Conservation (phyloP, 1,284 basidiomycete species). For the Microstroma glucosiphilum region DNA sequence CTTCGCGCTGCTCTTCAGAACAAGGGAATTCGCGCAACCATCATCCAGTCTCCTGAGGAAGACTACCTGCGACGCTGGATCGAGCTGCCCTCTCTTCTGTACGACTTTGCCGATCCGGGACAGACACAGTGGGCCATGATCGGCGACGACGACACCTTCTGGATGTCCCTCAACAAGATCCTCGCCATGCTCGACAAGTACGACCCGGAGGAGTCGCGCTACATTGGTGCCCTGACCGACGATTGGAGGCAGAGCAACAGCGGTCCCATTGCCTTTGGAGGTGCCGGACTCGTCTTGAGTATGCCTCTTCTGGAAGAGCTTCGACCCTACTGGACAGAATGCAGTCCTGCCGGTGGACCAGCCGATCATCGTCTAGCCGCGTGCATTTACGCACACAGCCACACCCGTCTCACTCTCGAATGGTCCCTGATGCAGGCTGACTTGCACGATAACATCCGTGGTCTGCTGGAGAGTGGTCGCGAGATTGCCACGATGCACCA, state of each 20-base stretch:
- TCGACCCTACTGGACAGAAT: neutral
- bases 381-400: slow-evolving; percentile 14
- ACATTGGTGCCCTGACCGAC: slow-evolving; percentile 10
- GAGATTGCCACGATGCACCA: slow-evolving; percentile 10
- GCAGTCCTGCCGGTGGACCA: neutral
- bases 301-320: slow-evolving; percentile 8
- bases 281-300: slow-evolving; percentile 9
- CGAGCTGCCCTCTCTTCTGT: slow-evolving; percentile 6
- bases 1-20: neutral
- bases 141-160: slow-evolving; percentile 13
- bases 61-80: slow-evolving; percentile 8
- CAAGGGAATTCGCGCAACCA: slow-evolving; percentile 3
- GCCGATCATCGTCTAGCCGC: slow-evolving; percentile 9
- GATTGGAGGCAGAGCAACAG: slow-evolving; percentile 7
- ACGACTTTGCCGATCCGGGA: slow-evolving; percentile 8
- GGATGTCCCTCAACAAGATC: slow-evolving; percentile 4
- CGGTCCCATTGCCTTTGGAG: slow-evolving; percentile 12
- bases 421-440: slow-evolving; percentile 7
- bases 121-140: slow-evolving; percentile 8
- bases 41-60: slow-evolving; percentile 8
- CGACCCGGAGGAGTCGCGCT: slow-evolving; percentile 1
- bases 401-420: slow-evolving; percentile 10
- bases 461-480: slow-evolving; percentile 11
- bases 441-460: slow-evolving; percentile 8
- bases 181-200: slow-evolving; percentile 8